Percentiles rank a stretch among this genome's conserved stretches.
Conservation (phyloP, 768 basidiomycete species). For the Pulveroboletus frians region DNA sequence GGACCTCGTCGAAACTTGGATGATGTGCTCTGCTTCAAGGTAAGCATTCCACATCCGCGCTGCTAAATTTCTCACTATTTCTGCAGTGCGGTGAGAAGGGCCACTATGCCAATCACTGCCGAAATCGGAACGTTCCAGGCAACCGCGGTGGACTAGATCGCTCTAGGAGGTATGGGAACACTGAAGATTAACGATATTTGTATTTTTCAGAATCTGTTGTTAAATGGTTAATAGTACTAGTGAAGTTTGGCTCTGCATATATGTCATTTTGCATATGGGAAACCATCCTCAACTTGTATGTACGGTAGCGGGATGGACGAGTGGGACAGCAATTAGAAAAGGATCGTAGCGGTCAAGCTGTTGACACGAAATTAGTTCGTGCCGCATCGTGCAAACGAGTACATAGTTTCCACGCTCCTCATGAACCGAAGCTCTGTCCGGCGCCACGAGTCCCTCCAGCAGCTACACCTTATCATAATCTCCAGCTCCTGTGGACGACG, state of each 20-base stretch:
- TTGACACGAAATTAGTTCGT: too few species aligned
- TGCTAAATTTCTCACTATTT: conserved; percentile 5
- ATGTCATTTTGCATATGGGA: too few species aligned
- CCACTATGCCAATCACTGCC: conserved; percentile 93
- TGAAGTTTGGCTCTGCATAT: too few species aligned
- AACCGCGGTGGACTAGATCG: conserved; percentile 80
- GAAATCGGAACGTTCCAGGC: conserved; percentile 86
- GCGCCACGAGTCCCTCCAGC: not conserved
- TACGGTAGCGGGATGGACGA: too few species aligned
- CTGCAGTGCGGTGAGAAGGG: conserved; percentile 83
- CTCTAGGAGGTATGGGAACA: conserved; percentile 28
- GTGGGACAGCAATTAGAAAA: too few species aligned
- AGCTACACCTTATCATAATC: not conserved
- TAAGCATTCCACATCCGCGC: conserved; percentile 27
- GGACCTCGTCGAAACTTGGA: conserved; percentile 68
- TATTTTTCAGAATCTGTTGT: too few species aligned
- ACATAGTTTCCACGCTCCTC: not conserved
- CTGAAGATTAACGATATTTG: conserved; percentile 21
- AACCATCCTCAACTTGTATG: too few species aligned
- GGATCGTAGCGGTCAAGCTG: too few species aligned
- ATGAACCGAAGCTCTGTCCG: not conserved
- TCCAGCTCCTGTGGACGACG: not conserved
- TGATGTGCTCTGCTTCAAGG: conserved; percentile 86
- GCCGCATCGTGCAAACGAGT: not conserved
- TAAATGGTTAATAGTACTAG: too few species aligned